Evolutionary conservation across 495 filamentous ascomycete species (phyloP).

Genomic region (Penicillium silybi): DNA sequence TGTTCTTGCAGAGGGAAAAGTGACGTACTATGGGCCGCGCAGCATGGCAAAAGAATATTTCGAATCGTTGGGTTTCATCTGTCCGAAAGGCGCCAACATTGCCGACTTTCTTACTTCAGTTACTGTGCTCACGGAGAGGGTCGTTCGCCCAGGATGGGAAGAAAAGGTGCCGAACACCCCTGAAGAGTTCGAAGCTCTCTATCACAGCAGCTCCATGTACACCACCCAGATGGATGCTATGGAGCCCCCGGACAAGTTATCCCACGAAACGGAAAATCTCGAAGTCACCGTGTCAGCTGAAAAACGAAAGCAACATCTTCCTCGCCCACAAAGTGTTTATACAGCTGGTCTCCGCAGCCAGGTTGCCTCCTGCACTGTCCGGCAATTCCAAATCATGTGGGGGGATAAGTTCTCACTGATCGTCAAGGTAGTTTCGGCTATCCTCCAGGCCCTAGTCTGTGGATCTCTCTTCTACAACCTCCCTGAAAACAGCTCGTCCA

Average conservation of each 20-base stretch:
- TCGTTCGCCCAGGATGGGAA: conserved; percentile 62
- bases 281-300: conserved; percentile 42
- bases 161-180: conserved; percentile 63
- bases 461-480: conserved; percentile 43
- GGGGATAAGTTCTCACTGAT: conserved; percentile 35
- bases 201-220: conserved; percentile 66
- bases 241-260: conserved; percentile 43
- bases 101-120: conserved; percentile 79
- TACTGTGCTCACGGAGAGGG: conserved; percentile 65
- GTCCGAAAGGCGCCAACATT: conserved; percentile 64
- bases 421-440: conserved; percentile 30
- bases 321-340: conserved; percentile 41
- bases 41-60: conserved; percentile 63
- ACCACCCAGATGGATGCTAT: conserved; percentile 61
- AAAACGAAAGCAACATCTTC: conserved; percentile 51
- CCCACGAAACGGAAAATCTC: conserved; percentile 39
- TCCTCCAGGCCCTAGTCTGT: conserved; percentile 38
- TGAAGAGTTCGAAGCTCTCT: conserved; percentile 69
- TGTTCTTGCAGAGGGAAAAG: conserved; percentile 73
- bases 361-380: conserved; percentile 50
- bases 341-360: conserved; percentile 56
- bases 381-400: conserved; percentile 38
- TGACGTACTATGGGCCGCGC: conserved; percentile 72
- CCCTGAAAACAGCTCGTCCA: conserved; percentile 31
- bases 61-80: conserved; percentile 65